A percentile compares a stretch with the other conserved stretches of the same genome.
phyloP scores from a whole-genome alignment of 257 asterid species.

The Solanum pennellii region DNA sequence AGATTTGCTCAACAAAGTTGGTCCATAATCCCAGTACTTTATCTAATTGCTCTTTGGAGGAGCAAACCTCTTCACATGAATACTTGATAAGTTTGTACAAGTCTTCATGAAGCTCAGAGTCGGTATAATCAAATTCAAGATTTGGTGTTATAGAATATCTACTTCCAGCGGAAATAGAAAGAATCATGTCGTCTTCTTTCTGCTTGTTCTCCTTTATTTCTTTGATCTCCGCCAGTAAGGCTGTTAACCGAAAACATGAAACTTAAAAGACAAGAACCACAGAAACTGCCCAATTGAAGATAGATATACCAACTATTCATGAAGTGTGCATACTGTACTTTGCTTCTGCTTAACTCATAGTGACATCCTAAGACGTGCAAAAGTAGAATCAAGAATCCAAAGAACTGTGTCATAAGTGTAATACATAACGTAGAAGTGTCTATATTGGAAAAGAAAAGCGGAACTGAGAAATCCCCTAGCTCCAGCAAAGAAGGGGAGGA shows the following conservation, averaged over 20 bases:
- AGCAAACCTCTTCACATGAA: constrained; percentile 92
- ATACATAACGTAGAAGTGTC: not conserved
- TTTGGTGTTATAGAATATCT: constrained; percentile 58
- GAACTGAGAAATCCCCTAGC: not conserved
- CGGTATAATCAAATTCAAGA: constrained; percentile 70
- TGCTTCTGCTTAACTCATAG: not conserved
- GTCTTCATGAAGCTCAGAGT: constrained; percentile 74
- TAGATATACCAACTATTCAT: not conserved
- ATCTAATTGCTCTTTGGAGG: constrained; percentile 76
- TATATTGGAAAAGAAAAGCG: not conserved
- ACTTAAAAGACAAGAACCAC: constrained; percentile 7
- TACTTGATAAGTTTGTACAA: constrained; percentile 68
- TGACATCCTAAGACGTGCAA: not conserved
- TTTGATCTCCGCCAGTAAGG: constrained; percentile 77
- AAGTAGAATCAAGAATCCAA: not conserved
- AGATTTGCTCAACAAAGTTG: constrained; percentile 71
- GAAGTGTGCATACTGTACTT: not conserved
- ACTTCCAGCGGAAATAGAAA: constrained; percentile 73
- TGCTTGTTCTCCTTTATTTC: constrained; percentile 75
- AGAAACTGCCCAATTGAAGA: not conserved
- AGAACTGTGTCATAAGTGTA: not conserved
- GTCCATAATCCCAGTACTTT: constrained; percentile 86
- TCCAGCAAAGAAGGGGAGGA: not conserved
- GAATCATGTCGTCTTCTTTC: constrained; percentile 69
- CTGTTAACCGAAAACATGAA: constrained; percentile 25